Conservation (phyloP, 148 eudicot genomes). For the Mesembryanthemum crystallinum region DNA sequence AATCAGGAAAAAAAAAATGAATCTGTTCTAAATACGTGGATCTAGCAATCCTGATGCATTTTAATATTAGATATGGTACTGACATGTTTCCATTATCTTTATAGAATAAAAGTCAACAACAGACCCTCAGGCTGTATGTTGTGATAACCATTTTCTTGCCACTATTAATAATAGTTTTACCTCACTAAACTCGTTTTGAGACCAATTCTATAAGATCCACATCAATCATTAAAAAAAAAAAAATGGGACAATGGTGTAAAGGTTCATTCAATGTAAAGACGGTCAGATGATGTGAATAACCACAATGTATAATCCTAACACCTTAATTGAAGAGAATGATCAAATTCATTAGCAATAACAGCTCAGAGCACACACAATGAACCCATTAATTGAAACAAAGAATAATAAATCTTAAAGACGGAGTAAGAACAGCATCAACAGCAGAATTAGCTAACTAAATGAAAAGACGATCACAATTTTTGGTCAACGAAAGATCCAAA, state of each 20-base stretch:
- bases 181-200: not conserved
- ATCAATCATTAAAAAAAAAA: not conserved
- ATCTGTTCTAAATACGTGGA: not conserved
- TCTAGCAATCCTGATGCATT: not conserved
- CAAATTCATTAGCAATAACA: not conserved
- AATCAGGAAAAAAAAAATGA: not conserved
- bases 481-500: conserved; percentile 11
- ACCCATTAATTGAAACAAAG: not conserved
- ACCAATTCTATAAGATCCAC: not conserved
- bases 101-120: conserved; percentile 11
- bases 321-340: not conserved
- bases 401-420: not conserved
- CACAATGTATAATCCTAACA: not conserved
- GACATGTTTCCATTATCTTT: not conserved
- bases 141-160: not conserved
- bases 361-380: not conserved
- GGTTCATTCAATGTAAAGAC: not conserved
- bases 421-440: not conserved
- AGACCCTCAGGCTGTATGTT: not conserved
- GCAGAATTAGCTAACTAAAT: not conserved
- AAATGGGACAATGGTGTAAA: not conserved
- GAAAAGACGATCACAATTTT: not conserved
- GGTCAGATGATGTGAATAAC: not conserved
- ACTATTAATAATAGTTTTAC: not conserved
- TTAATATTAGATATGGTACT: not conserved